These are phyloP conservation scores for Sporothrix dimorphospora DNA, from an alignment of 2,329 filamentous ascomycete genomes.

Conservation along the genomic window DNA sequence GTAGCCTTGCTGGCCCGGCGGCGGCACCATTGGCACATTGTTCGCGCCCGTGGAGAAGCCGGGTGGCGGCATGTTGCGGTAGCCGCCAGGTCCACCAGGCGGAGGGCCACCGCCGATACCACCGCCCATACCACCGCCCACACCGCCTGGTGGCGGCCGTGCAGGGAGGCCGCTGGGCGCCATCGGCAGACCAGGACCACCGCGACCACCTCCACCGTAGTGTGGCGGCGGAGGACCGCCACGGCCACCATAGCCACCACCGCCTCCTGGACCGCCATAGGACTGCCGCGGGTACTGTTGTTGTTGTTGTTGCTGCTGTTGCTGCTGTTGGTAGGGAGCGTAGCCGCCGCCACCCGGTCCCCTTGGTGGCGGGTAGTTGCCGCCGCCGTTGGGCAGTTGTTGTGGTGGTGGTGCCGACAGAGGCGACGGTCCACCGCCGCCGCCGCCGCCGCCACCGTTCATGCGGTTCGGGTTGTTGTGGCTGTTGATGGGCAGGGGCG, in stretches of 20 bases:
- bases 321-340: neutral
- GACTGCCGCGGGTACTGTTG: conserved; percentile 32
- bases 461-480: conserved; percentile 21
- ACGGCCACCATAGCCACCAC: conserved; percentile 41
- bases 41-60: conserved; percentile 37
- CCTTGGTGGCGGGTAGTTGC: conserved; percentile 4
- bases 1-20: conserved; percentile 25
- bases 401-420: neutral
- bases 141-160: conserved; percentile 52
- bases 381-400: neutral
- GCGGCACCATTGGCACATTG: conserved; percentile 22
- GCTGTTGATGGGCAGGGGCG: conserved; percentile 28
- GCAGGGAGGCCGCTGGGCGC: conserved; percentile 56
- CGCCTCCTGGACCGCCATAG: conserved; percentile 32
- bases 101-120: conserved; percentile 46
- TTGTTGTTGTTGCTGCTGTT: conserved; percentile 1
- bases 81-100: conserved; percentile 48
- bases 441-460: neutral
- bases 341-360: conserved; percentile 6
- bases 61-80: conserved; percentile 44
- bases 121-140: conserved; percentile 37
- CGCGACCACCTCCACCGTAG: conserved; percentile 31
- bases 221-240: neutral
- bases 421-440: neutral
- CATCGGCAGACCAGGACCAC: conserved; percentile 48